A percentile compares a stretch with the other conserved stretches of the same genome.
These are phyloP conservation scores for Entomortierella lignicola DNA, from an alignment of 192 early-diverging fungal species.

Conservation along the genomic window DNA sequence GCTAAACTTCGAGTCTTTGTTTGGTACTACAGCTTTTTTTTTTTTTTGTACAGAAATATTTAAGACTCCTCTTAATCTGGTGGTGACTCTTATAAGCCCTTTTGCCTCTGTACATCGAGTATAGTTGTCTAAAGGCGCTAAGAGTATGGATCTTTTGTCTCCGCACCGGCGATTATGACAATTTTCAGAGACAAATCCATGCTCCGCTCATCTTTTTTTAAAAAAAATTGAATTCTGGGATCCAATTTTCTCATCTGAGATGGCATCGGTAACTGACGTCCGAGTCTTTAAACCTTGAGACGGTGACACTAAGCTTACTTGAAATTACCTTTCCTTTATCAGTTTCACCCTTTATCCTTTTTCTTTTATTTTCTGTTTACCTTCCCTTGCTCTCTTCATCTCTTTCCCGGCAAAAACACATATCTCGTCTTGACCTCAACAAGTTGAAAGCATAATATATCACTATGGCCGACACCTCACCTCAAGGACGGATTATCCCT, in stretches of 20 bases:
- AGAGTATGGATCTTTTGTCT: not conserved
- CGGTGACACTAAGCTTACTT: not conserved
- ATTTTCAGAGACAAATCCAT: too few relatives aligned
- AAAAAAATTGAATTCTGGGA: not conserved
- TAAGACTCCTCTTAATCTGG: not conserved
- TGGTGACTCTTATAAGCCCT: slow-evolving; percentile 6
- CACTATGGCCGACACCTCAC: slow-evolving; percentile 4
- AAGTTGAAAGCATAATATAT: too few relatives aligned
- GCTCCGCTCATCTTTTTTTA: not conserved
- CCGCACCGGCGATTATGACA: too few relatives aligned
- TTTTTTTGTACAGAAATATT: too few relatives aligned
- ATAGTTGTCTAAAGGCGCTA: not conserved
- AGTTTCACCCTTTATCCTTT: not conserved
- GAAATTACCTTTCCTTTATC: not conserved
- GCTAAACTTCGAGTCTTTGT: too few relatives aligned
- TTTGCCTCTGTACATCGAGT: not conserved
- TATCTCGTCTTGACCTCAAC: too few relatives aligned
- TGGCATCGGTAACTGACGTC: too few relatives aligned
- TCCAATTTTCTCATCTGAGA: not conserved
- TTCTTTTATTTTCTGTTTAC: not conserved
- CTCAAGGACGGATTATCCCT: not conserved
- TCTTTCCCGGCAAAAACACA: not conserved
- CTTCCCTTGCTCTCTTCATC: not conserved
- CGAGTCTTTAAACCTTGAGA: too few relatives aligned
- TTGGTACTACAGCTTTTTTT: too few relatives aligned